Conservation (phyloP, 73 alveolate species). For the Urostyla sp. region DNA sequence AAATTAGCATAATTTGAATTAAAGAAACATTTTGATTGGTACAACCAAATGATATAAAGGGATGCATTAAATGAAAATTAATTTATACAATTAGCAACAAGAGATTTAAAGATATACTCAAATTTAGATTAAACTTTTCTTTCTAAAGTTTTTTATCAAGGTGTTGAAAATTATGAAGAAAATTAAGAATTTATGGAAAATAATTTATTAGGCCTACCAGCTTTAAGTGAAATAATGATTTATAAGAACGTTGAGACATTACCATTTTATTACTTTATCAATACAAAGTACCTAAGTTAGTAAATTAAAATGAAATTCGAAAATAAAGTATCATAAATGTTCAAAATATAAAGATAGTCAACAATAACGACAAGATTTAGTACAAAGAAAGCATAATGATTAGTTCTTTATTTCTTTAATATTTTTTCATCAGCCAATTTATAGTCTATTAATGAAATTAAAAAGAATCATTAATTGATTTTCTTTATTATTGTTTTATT, state of each 20-base stretch:
- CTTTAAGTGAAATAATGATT: conserved; percentile 9
- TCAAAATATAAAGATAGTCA: too few species aligned
- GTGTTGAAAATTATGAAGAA: conserved; percentile 18
- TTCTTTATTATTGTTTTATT: too few species aligned
- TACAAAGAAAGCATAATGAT: too few species aligned
- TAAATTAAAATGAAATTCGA: too few species aligned
- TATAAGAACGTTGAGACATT: conserved; percentile 17
- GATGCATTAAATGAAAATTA: neutral
- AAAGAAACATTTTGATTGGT: conserved; percentile 13
- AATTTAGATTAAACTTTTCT: neutral
- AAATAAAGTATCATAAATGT: too few species aligned
- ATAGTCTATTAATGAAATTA: too few species aligned
- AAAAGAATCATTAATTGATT: too few species aligned
- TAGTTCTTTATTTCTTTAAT: too few species aligned
- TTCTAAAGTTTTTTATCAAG: conserved; percentile 1
- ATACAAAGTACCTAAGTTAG: conserved; percentile 7
- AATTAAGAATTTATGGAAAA: neutral
- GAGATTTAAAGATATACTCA: conserved; percentile 1
- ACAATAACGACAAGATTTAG: too few species aligned
- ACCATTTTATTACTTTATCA: conserved; percentile 7
- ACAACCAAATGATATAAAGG: too few species aligned
- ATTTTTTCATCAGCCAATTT: too few species aligned
- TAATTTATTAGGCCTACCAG: neutral
- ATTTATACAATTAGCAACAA: conserved; percentile 3
- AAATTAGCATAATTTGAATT: conserved; percentile 16